Base-by-base conservation (phyloP, 2,329 filamentous ascomycete genomes). In the Chrysoporthe puriensis region DNA sequence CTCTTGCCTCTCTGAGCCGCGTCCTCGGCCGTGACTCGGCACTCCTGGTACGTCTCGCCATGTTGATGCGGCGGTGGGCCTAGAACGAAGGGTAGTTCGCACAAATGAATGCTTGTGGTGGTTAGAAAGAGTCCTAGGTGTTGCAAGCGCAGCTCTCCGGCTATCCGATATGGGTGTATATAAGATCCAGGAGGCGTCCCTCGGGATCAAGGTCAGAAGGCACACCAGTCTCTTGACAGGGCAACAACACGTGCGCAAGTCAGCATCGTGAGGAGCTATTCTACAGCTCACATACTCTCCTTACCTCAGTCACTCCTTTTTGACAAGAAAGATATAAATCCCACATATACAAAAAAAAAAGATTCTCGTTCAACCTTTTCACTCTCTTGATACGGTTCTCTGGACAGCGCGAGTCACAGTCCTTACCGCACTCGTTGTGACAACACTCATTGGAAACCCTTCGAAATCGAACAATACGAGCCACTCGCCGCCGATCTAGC, bases 191-290 rank as follows among this genome's bases (percentile, higher is more conserved):
- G 36, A 40, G 44, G 34, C 54, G n/a, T 61, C 21, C 50, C 42
- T 62, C 46, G 43, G 32, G 43, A 62, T 14, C n/a, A 36, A 52
- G 58, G 62, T 67, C 62, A 69, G 62, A 54, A 63, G 69, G 40
- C 52, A 64, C 26, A 9, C 26, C 61, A 63, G 66, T 70, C 64
- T 64, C 43, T 69, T 69, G 61, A 66, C 63, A 63, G 50, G 26
- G 60, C 18, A 2, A 62, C 56, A 52, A 34, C 68, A 68, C 68
- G 69, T 71, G 70, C 63, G 48, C 63, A 61, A 56, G 65, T 64
- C 68, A 68, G 46, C 65, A n/a, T 63, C 50, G 56, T 62, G 69
- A 59, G 36, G 40, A 63, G 59, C 56, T 62, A 59, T 58, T 5
- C 36, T 26, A 52, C 57, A 64, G 34, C 64, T 64, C 4, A 36